Evolutionary conservation across 2,329 filamentous ascomycete species (phyloP), one percentile per base, ranked within the genome.

Genomic region (Pseudogymnoascus sp.): DNA sequence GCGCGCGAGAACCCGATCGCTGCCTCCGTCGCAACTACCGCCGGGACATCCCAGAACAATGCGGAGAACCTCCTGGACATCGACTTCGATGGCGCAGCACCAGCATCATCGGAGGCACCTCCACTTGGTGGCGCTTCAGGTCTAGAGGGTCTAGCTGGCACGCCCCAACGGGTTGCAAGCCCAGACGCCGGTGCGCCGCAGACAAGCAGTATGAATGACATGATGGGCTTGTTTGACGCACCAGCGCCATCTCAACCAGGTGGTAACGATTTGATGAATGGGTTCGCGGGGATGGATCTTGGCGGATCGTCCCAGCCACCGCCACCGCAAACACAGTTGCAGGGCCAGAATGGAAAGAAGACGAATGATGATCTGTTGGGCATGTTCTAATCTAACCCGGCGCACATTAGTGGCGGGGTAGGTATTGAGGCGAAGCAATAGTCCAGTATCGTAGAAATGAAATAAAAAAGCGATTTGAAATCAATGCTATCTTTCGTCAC

Each of bases 21-120:
- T 0, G 93, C 92, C 0, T 89, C 90, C 0, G 90, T 90, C 1
- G 87, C 87, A 0, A 87, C 88, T 0, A 86, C 86, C 0, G 84
- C 86, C 64, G 76, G 81, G 0, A 73, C 79, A 25, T 72, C 82
- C 5, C 88, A 92, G 74, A 89, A 78, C 78, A 97, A 96, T 71
- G 84, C 93, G 67, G 95, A 99, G 76, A 99, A 97, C 74, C 81
- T 99, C 18, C 83, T 99, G 63, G 95, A 99, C 71, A 96, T 96
- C 71, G 92, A 96, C 75, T 96, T 96, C 73, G 95, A 97, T 72
- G 95, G 93, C 25, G 89, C 90, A 2, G 93, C 90, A 2, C 93
- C 93, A 2, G 93, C 95, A n/a, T 93, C 90, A 11, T 82, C 91
- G 61, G 89, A 93, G 68, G 84, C 84, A 63, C 80, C 86, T 66